Evolutionary conservation across 306 rosid species (phyloP).

Genomic region (Prunus armeniaca): DNA sequence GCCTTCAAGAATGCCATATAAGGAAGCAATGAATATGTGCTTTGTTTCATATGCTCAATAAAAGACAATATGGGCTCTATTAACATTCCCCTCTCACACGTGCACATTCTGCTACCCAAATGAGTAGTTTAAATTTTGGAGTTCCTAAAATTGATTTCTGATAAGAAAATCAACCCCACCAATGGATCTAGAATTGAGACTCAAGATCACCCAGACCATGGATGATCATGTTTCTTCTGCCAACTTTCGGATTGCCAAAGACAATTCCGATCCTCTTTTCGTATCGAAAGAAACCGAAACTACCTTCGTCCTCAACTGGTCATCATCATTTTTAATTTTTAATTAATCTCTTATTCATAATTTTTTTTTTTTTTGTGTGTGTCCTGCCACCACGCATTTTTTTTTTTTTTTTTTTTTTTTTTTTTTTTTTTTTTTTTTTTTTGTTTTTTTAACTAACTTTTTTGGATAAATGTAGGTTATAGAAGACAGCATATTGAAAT

Average conservation of each 20-base stretch:
- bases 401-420: too few relatives aligned
- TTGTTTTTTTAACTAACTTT: too few relatives aligned
- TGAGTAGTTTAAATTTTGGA: neutral
- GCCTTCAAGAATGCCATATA: neutral
- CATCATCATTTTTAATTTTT: too few relatives aligned
- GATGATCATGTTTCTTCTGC: constrained; percentile 43
- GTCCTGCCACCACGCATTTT: too few relatives aligned
- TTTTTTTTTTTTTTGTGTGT: too few relatives aligned
- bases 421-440: too few relatives aligned
- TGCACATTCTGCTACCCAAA: neutral
- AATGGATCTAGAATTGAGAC: constrained; percentile 74
- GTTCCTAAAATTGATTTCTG: neutral
- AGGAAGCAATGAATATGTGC: constrained; percentile 66
- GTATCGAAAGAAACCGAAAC: constrained; percentile 49
- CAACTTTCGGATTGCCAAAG: constrained; percentile 45
- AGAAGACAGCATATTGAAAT: constrained; percentile 49
- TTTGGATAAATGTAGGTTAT: constrained; percentile 53
- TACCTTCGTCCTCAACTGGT: constrained; percentile 59
- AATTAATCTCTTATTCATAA: too few relatives aligned
- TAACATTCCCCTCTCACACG: neutral
- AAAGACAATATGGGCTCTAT: neutral
- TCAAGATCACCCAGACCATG: constrained; percentile 54
- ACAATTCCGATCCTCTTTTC: constrained; percentile 42
- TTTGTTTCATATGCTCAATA: constrained; percentile 27
- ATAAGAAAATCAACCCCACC: neutral